phyloP scores from a whole-genome alignment of 2,329 filamentous ascomycete species.

The Trichoderma sp. region DNA sequence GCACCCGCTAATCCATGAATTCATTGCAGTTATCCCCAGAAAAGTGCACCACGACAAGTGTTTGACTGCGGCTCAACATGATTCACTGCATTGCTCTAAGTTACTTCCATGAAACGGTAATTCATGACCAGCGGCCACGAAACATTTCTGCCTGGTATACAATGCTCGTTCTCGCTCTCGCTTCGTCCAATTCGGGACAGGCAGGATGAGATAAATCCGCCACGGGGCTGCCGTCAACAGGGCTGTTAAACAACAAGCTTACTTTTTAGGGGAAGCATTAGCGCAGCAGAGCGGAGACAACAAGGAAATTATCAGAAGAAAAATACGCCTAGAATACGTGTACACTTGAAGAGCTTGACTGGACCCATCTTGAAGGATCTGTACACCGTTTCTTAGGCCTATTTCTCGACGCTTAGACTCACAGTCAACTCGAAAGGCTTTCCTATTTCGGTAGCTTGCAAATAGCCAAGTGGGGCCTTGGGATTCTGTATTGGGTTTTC shows the following conservation, averaged over 20 bases:
- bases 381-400: too few relatives aligned
- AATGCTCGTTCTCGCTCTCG: not conserved
- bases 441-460: not conserved
- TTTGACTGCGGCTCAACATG: not conserved
- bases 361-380: not conserved
- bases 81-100: not conserved
- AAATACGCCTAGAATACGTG: too few relatives aligned
- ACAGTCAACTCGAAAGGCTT: not conserved
- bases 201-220: not conserved
- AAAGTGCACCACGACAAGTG: not conserved
- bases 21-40: not conserved
- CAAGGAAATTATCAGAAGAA: not conserved
- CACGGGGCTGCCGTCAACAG: not conserved
- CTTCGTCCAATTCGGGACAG: not conserved
- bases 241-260: not conserved
- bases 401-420: not conserved
- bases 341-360: not conserved
- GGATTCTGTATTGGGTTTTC: not conserved
- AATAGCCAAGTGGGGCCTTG: not conserved
- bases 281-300: not conserved
- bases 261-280: not conserved
- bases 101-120: not conserved
- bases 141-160: not conserved
- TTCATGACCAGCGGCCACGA: not conserved
- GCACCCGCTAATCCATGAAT: not conserved